Evolutionary conservation across 2,329 filamentous ascomycete genomes (phyloP).

Genomic region (Endocalyx cinctus): DNA sequence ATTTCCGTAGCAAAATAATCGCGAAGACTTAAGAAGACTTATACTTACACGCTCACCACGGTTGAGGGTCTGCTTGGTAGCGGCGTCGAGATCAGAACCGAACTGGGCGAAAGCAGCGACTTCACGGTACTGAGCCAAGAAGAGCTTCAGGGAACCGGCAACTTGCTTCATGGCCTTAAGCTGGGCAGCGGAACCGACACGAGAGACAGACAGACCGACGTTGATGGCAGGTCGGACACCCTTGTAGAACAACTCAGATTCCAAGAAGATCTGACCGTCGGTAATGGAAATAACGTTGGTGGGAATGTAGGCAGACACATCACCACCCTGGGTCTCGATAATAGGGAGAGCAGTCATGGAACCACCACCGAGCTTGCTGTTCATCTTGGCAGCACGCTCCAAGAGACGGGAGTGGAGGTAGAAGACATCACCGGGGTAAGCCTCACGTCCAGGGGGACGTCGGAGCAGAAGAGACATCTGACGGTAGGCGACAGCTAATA

Average conservation of each 20-base stretch:
- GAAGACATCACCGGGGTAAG: conserved; percentile 98
- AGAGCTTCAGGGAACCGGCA: conserved; percentile 98
- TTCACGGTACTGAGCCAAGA: conserved; percentile 99
- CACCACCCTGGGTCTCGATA: conserved; percentile 99
- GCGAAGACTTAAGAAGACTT: no score
- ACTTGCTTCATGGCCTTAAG: conserved; percentile 99
- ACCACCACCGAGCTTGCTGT: conserved; percentile 87
- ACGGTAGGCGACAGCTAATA: conserved; percentile 94
- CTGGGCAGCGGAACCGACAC: conserved; percentile 99
- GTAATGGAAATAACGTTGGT: conserved; percentile 99
- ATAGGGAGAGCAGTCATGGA: conserved; percentile 95
- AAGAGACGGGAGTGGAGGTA: conserved; percentile 99
- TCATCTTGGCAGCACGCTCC: conserved; percentile 99
- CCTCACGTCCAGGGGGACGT: conserved; percentile 97
- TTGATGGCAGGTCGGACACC: conserved; percentile 99
- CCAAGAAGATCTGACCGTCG: conserved; percentile 99
- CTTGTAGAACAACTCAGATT: conserved; percentile 99
- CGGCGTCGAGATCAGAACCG: conserved; percentile 98
- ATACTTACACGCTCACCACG: conserved; percentile 96
- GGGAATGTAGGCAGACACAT: conserved; percentile 99
- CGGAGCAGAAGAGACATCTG: conserved; percentile 98
- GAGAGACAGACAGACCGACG: conserved; percentile 99
- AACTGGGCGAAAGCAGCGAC: conserved; percentile 99
- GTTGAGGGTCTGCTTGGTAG: conserved; percentile 96
- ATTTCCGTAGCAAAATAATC: no score